Evolutionary conservation across 129 eudicot species (phyloP).

Genomic region (Artemisia argyi): DNA sequence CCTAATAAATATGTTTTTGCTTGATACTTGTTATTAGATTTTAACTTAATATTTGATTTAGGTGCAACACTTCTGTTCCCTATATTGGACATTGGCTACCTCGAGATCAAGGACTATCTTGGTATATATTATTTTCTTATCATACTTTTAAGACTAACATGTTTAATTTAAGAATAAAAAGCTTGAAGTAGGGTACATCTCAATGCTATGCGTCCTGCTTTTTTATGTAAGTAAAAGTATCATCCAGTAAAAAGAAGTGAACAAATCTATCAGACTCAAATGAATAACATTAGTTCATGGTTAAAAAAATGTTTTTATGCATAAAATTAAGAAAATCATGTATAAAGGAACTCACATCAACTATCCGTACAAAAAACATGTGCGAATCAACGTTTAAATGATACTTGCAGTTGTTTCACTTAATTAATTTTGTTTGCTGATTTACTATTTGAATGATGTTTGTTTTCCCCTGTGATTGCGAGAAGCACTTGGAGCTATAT

Average conservation of each 20-base stretch:
- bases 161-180: too few relatives aligned
- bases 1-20: not conserved
- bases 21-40: not conserved
- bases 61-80: constrained; percentile 61
- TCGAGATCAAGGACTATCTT: constrained; percentile 76
- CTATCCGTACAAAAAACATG: too few relatives aligned
- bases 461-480: not conserved
- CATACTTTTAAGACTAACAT: not conserved
- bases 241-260: too few relatives aligned
- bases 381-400: too few relatives aligned
- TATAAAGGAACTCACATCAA: too few relatives aligned
- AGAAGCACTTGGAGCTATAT: constrained; percentile 91
- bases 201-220: too few relatives aligned
- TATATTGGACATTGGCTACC: constrained; percentile 44
- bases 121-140: constrained; percentile 42
- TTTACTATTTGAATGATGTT: not conserved
- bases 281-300: too few relatives aligned
- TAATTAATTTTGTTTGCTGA: not conserved
- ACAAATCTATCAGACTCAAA: too few relatives aligned
- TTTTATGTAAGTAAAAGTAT: too few relatives aligned
- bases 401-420: too few relatives aligned
- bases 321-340: not conserved
- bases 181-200: too few relatives aligned
- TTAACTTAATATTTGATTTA: constrained; percentile 20
- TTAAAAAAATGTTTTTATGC: too few relatives aligned